Conservation (phyloP, 768 basidiomycete species). For the Kwoniella dendrophila region DNA sequence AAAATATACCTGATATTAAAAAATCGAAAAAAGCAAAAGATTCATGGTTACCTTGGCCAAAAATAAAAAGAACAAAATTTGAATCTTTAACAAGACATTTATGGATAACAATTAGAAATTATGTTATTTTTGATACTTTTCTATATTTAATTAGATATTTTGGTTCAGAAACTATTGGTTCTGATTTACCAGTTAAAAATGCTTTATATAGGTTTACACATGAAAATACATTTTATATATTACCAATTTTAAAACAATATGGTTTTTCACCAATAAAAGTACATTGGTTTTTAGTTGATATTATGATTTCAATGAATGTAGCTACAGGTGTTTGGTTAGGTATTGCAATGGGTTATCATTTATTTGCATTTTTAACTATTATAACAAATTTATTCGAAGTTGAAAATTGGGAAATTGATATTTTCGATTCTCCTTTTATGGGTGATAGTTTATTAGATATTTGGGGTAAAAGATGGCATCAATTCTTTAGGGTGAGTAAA, state of each 20-base stretch:
- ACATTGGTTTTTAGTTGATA: conserved; percentile 22
- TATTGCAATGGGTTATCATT: conserved; percentile 35
- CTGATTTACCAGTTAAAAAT: conserved; percentile 12
- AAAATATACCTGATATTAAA: conserved; percentile 8
- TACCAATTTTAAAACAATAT: conserved; percentile 16
- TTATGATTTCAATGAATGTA: conserved; percentile 17
- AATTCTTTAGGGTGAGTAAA: conserved; percentile 37
- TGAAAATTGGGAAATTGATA: conserved; percentile 44
- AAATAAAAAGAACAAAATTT: conserved; percentile 20
- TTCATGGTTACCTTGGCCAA: conserved; percentile 27
- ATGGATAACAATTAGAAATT: conserved; percentile 21
- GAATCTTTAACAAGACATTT: conserved; percentile 33
- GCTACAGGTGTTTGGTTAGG: conserved; percentile 33
- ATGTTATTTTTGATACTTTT: conserved; percentile 36
- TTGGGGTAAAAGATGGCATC: conserved; percentile 56
- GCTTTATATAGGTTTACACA: conserved; percentile 33
- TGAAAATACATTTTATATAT: conserved; percentile 22
- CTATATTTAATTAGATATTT: conserved; percentile 30
- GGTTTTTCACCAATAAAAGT: background rate
- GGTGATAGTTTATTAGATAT: conserved; percentile 51
- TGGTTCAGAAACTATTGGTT: conserved; percentile 29
- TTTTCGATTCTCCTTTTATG: conserved; percentile 43
- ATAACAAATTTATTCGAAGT: conserved; percentile 36
- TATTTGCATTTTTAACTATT: conserved; percentile 26
- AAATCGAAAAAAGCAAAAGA: background rate